phyloP scores from a whole-genome alignment of 2,329 filamentous ascomycete genomes.

The Verticillium longisporum region DNA sequence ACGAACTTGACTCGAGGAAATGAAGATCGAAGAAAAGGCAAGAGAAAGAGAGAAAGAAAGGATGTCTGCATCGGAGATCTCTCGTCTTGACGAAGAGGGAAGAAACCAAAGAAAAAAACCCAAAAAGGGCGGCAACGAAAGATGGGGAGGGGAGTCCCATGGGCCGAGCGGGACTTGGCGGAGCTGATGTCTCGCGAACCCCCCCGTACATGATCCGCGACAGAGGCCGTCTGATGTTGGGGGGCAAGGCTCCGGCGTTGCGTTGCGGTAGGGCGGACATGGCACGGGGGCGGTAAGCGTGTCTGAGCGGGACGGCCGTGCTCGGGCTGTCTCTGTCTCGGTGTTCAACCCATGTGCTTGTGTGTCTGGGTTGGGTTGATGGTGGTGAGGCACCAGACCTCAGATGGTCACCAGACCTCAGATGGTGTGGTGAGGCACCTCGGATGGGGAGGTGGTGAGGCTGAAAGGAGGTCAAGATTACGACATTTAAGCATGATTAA shows the following conservation, averaged over 20 bases:
- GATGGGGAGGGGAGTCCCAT: neutral
- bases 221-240: neutral
- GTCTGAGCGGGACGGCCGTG: neutral
- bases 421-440: no score
- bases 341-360: no score
- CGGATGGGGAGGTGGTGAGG: no score
- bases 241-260: neutral
- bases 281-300: neutral
- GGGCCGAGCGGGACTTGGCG: neutral
- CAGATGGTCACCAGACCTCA: no score
- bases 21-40: slow-evolving; percentile 1
- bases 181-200: neutral
- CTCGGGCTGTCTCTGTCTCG: neutral
- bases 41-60: neutral
- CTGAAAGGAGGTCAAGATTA: no score
- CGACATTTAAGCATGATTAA: no score
- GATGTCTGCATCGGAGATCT: neutral
- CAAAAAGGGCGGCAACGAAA: neutral
- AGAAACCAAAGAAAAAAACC: neutral
- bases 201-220: neutral
- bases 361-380: no score
- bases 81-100: neutral
- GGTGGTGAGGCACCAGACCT: no score
- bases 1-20: slow-evolving; percentile 5
- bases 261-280: neutral